Percentiles rank a stretch among this genome's conserved stretches.
These are phyloP conservation scores for Kodamaea sp. DNA, from an alignment of 1,139 yeast species.

Conservation along the genomic window DNA sequence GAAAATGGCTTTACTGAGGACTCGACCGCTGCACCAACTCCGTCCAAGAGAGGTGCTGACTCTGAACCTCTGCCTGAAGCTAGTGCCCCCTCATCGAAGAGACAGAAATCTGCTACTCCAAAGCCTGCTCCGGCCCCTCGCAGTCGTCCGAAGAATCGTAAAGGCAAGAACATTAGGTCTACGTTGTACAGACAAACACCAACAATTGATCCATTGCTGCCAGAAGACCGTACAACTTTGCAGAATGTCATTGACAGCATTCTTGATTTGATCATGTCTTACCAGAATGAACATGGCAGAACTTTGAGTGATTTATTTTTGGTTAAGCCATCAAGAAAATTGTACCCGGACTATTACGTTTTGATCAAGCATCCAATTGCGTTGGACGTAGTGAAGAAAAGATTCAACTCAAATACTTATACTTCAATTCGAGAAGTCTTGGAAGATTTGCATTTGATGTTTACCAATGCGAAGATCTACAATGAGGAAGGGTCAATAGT, in stretches of 20 bases:
- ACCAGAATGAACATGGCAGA: conserved; percentile 45
- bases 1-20: background rate
- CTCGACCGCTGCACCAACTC: background rate
- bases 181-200: conserved; percentile 41
- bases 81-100: conserved; percentile 10
- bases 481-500: conserved; percentile 89
- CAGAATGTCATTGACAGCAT: conserved; percentile 44
- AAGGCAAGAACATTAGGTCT: conserved; percentile 25
- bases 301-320: conserved; percentile 61
- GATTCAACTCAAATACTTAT: conserved; percentile 57
- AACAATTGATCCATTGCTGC: conserved; percentile 37
- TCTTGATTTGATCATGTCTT: conserved; percentile 45
- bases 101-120: conserved; percentile 34
- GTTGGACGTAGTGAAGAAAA: conserved; percentile 63
- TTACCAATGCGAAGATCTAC: conserved; percentile 80
- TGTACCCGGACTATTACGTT: conserved; percentile 86
- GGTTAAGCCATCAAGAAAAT: conserved; percentile 66
- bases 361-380: conserved; percentile 83
- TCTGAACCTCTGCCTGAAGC: conserved; percentile 10
- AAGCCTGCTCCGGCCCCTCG: conserved; percentile 16
- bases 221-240: conserved; percentile 45
- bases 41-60: conserved; percentile 2
- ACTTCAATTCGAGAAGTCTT: conserved; percentile 58
- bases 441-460: conserved; percentile 75
- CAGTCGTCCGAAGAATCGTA: conserved; percentile 13